Conservation (phyloP, 2,329 filamentous ascomycete genomes). For the Alternaria alternata region DNA sequence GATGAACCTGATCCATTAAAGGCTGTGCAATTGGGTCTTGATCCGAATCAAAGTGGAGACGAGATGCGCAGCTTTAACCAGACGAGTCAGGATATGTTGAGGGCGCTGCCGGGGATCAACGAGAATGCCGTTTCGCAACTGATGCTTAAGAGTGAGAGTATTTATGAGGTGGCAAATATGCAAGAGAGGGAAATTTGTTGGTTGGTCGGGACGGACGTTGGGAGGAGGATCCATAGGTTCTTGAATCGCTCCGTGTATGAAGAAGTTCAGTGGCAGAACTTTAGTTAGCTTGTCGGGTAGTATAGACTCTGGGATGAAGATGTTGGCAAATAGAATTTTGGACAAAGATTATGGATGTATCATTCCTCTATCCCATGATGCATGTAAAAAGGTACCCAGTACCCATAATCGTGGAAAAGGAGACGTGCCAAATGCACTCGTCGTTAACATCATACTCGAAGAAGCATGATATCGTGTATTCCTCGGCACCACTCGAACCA, state of each 20-base stretch:
- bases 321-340: neutral
- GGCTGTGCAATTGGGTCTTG: conserved; percentile 83
- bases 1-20: conserved; percentile 88
- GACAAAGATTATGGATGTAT: conserved; percentile 11
- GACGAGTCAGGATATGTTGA: conserved; percentile 89
- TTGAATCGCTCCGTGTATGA: conserved; percentile 71
- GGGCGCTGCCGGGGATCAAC: conserved; percentile 79
- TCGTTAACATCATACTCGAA: neutral
- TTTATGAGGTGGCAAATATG: conserved; percentile 88
- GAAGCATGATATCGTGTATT: neutral
- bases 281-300: conserved; percentile 6
- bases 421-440: neutral
- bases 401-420: neutral
- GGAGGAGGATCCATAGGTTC: conserved; percentile 78
- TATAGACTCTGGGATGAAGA: neutral
- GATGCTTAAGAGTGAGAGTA: conserved; percentile 75
- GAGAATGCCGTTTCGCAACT: conserved; percentile 78
- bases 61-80: conserved; percentile 78
- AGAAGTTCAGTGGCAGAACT: conserved; percentile 35
- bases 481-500: conserved; percentile 14
- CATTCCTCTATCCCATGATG: conserved; percentile 11
- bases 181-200: conserved; percentile 73
- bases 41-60: conserved; percentile 62
- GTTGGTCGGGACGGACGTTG: conserved; percentile 80
- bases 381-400: neutral